Conservation (phyloP, 1,139 yeast genomes). For the Kazachstania sp. region DNA sequence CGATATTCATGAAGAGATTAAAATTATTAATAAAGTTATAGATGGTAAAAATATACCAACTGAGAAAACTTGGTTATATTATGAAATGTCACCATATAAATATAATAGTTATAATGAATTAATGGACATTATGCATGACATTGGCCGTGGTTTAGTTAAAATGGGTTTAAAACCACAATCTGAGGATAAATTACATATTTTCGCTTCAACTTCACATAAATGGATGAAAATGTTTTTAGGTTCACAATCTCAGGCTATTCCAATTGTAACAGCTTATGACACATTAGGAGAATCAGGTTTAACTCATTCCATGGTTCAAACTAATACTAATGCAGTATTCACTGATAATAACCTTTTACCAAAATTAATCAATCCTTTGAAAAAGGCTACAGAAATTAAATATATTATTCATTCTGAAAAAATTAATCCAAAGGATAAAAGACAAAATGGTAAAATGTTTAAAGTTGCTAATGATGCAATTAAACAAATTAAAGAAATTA, state of each 20-base stretch:
- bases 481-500: constrained; percentile 47
- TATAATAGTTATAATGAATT: constrained; percentile 58
- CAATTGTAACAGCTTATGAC: constrained; percentile 94
- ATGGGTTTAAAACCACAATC: constrained; percentile 64
- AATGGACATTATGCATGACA: constrained; percentile 39
- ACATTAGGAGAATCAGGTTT: constrained; percentile 90
- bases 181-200: constrained; percentile 64
- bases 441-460: constrained; percentile 53
- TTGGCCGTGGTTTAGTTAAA: constrained; percentile 69
- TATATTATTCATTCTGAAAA: constrained; percentile 63
- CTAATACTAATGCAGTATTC: constrained; percentile 69
- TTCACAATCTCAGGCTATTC: constrained; percentile 64
- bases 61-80: constrained; percentile 82
- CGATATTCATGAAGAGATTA: constrained; percentile 69
- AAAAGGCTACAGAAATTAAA: constrained; percentile 54
- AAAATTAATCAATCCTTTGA: constrained; percentile 62
- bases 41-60: constrained; percentile 67
- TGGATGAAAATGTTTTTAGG: constrained; percentile 91
- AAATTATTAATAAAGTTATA: constrained; percentile 62
- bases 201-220: constrained; percentile 73
- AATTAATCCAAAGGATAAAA: constrained; percentile 53
- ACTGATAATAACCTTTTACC: constrained; percentile 69
- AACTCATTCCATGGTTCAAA: constrained; percentile 75
- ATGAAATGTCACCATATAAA: constrained; percentile 66
- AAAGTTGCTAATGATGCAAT: constrained; percentile 48